These are phyloP conservation scores for Pythium rishiriense DNA, from an alignment of 352 stramenopile genomes.

Conservation along the genomic window DNA sequence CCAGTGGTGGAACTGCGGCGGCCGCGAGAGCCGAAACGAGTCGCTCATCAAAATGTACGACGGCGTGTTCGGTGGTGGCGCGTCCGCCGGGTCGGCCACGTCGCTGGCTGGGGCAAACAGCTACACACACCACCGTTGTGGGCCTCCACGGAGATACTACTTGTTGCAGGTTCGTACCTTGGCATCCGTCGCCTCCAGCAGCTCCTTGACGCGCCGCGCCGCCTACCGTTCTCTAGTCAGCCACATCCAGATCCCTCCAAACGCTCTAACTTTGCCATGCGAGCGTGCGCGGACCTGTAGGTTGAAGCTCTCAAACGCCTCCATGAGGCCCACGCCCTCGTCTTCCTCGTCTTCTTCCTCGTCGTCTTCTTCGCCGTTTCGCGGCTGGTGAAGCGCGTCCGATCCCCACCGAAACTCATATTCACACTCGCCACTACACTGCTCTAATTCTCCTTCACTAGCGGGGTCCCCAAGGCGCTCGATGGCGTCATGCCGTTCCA, in stretches of 20 bases:
- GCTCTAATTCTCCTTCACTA: background rate
- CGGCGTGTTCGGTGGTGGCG: conserved; percentile 20
- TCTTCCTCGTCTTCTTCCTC: background rate
- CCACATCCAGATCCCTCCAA: background rate
- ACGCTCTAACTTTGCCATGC: background rate
- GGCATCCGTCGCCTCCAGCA: conserved; percentile 37
- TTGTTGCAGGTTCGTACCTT: conserved; percentile 28
- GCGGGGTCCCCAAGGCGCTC: background rate
- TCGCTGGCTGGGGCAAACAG: conserved; percentile 2
- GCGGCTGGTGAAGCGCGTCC: background rate
- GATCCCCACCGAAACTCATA: background rate
- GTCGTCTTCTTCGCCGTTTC: background rate
- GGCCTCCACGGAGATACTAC: too few species aligned
- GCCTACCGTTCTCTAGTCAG: conserved; percentile 28
- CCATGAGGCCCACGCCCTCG: conserved; percentile 29
- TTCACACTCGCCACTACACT: background rate
- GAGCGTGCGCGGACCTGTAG: conserved; percentile 28
- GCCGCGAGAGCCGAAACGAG: conserved; percentile 39
- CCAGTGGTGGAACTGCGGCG: conserved; percentile 48
- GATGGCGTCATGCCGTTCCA: background rate
- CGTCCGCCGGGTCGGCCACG: conserved; percentile 1
- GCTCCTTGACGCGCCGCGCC: conserved; percentile 37
- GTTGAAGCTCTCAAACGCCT: conserved; percentile 60
- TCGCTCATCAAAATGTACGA: conserved; percentile 54
- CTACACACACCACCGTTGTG: too few species aligned